phyloP scores from a whole-genome alignment of 495 filamentous ascomycete genomes.

The Aspergillus ellipticus region DNA sequence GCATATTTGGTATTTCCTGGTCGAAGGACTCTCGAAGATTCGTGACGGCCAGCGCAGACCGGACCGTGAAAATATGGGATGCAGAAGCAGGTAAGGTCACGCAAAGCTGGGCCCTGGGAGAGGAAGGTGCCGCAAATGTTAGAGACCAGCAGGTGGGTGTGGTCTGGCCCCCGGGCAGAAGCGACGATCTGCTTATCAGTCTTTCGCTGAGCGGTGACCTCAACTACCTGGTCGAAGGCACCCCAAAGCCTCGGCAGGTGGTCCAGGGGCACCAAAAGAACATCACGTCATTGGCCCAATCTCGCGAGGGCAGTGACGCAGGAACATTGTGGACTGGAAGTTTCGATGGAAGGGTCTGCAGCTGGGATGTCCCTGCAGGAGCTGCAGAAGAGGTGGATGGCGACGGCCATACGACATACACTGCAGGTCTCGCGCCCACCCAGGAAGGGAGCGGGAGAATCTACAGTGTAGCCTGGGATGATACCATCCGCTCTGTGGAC shows the following conservation, averaged over 20 bases:
- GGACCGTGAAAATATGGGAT: conserved; percentile 72
- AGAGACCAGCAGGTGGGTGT: conserved; percentile 92
- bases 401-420: conserved; percentile 73
- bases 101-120: conserved; percentile 85
- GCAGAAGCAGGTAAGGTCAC: conserved; percentile 70
- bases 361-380: conserved; percentile 73
- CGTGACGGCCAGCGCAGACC: conserved; percentile 88
- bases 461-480: conserved; percentile 92
- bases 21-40: conserved; percentile 82
- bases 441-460: conserved; percentile 52
- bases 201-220: conserved; percentile 83
- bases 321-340: conserved; percentile 80
- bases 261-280: conserved; percentile 93
- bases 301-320: conserved; percentile 35
- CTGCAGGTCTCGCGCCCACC: conserved; percentile 67
- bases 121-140: conserved; percentile 68
- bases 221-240: conserved; percentile 77
- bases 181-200: conserved; percentile 83
- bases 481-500: conserved; percentile 80
- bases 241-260: conserved; percentile 60
- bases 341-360: conserved; percentile 81
- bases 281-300: conserved; percentile 68
- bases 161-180: conserved; percentile 81
- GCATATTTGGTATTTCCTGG: conserved; percentile 91
- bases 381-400: conserved; percentile 67